These are phyloP conservation scores for Herpetospermum pedunculosum DNA, from an alignment of 306 rosid species.

Conservation along the genomic window DNA sequence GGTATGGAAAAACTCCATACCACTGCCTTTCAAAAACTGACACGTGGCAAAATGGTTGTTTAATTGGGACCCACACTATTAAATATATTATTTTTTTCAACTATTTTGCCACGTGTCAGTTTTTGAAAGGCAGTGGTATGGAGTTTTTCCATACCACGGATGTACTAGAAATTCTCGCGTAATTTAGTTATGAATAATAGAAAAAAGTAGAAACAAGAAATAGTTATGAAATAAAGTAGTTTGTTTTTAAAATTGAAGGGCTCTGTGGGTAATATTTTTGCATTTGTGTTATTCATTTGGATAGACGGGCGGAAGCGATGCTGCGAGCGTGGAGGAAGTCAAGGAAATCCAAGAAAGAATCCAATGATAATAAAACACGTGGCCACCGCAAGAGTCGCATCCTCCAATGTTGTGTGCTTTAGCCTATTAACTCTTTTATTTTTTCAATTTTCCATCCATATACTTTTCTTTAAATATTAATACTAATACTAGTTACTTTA, in stretches of 20 bases:
- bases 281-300: not conserved
- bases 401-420: not conserved
- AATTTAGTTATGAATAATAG: no score
- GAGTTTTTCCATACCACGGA: no score
- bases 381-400: not conserved
- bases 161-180: no score
- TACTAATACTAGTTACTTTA: not conserved
- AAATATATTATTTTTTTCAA: no score
- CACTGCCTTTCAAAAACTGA: no score
- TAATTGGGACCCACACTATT: no score
- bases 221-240: not conserved
- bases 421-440: not conserved
- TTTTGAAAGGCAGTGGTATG: no score
- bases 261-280: conserved; percentile 2
- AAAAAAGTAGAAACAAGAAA: not conserved
- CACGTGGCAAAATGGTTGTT: no score
- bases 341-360: not conserved
- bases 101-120: no score
- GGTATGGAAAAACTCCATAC: no score
- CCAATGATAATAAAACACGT: not conserved
- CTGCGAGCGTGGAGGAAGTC: not conserved
- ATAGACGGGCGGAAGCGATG: not conserved
- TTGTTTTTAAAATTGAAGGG: not conserved
- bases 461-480: not conserved
- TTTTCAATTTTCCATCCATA: not conserved